Base-by-base conservation (phyloP, 805 yeast species). In the Saccharomyces jurei region DNA sequence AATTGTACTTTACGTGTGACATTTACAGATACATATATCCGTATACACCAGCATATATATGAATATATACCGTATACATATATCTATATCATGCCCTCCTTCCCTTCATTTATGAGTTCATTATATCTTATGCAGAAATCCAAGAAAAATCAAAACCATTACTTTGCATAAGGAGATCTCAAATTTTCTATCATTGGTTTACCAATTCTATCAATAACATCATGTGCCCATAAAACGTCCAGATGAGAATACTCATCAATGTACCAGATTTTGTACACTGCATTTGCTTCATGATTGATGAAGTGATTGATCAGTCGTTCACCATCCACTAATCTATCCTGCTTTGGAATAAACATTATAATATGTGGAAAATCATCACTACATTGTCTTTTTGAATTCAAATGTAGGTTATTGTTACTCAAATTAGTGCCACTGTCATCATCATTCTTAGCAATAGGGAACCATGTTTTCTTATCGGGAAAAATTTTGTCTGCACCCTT, bases 161-260 rank as follows among this genome's bases (percentile, higher is more conserved):
- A 36, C 25, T 17, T 17, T 36, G 44, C 44, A 36, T 17, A 17
- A 17, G 58, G 51, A 46, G 50, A 26, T 50, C 63, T 62, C 48
- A 78, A 56, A 56, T 74, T 76, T 3, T 64, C 60, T 2, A 75
- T 52, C 29, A 80, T 60, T 10, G 74, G 76, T 50, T 68, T 70
- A 0, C 95, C 96, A 22, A 92, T 79, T 48, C 76, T 77, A 3
- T 81, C 82, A 28, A 81, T 75, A 1, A 84, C 83, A 64, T 88
- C 91, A 63, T 80, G 82, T 0, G 97, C 92, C 99, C 99, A 92
- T 13, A 91, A 74, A 0, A 90, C 96, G 70, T 92, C 99, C 52
- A 92, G 72, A 69, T 92, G 99, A 17, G 90, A 82, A 67, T 92
- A 92, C 9, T 76, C 78, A 0, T 80, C 79, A 5, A 92, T 63